Base-by-base conservation (phyloP, 1,284 basidiomycete species). In the Ceratorhiza oryzae-sativae region DNA sequence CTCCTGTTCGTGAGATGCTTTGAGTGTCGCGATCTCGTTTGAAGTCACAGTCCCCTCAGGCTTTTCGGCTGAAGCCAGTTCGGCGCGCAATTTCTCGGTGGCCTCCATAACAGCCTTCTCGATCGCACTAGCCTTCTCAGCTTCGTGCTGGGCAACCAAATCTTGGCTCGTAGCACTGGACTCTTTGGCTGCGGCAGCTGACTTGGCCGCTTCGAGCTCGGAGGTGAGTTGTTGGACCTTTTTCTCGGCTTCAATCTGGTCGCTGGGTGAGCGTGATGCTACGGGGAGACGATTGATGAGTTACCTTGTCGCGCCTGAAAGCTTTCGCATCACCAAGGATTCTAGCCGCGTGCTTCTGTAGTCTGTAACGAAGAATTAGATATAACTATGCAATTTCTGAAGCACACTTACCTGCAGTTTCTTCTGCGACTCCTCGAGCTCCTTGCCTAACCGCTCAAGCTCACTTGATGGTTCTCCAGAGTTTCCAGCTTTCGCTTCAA, bases 11-110 rank as follows among this genome's bases (percentile, higher is more conserved):
- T 73, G 70, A 4, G 70, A 30, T 2, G 79, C 76, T 1, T 80
- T 80, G 53, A 86, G 68, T 2, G 77, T 76, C 34, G 82, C 79
- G 18, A 88, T 58, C 62, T 85, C 81, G 27, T 79, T 74, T 74
- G 74, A 18, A 82, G 76, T 25, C 75, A 75, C 30, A 36, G 75
- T 60, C 0, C 76, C 76, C 6, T 77, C 73, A 20, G 77, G 77
- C 1, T 76, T 74, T 56, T 75, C 56, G 39, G 77, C 75, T 41
- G 76, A 72, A 27, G 49, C 73, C 18, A 75, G 60, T 12, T 73
- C 75, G 1, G 74, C 56, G 8, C 77, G 45, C 25, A 75, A 75
- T 15, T 76, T 75, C 12, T 76, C 63, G 18, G 75, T 60, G 0
- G 77, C 32, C 51, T 78, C 77, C 15, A 74, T 56, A 48, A 85